A percentile compares a stretch with the other conserved stretches of the same genome.
These are phyloP conservation scores for Kalmusia sp. DNA, from an alignment of 2,329 filamentous ascomycete genomes.

Conservation along the genomic window DNA sequence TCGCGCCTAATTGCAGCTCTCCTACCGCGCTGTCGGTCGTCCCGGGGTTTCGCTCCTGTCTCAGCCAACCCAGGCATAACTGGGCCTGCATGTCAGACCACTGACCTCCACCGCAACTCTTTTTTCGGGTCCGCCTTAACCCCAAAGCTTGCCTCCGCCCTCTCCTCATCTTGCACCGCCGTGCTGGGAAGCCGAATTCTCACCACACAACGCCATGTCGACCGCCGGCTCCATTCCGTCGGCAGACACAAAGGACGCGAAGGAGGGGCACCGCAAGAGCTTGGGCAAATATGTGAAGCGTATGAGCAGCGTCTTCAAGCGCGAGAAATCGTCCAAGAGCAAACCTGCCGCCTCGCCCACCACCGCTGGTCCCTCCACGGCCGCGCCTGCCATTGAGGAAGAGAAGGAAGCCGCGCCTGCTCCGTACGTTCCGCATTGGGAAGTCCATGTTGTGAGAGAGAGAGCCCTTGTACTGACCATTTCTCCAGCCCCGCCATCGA, in stretches of 20 bases:
- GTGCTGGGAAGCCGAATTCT: background rate
- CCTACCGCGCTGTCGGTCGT: slow-evolving; percentile 30
- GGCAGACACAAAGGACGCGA: slow-evolving; percentile 26
- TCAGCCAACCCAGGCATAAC: slow-evolving; percentile 31
- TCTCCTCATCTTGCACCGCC: slow-evolving; percentile 4
- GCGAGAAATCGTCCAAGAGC: slow-evolving; percentile 36
- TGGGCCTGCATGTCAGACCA: slow-evolving; percentile 33
- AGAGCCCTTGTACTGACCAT: slow-evolving; percentile 6
- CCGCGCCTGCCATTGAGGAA: slow-evolving; percentile 6
- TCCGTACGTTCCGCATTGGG: slow-evolving; percentile 19
- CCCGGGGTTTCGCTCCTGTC: slow-evolving; percentile 35
- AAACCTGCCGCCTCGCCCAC: slow-evolving; percentile 14
- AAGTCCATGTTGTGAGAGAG: background rate
- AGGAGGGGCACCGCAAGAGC: slow-evolving; percentile 37
- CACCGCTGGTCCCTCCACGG: background rate
- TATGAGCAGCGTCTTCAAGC: slow-evolving; percentile 48
- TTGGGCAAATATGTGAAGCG: slow-evolving; percentile 49
- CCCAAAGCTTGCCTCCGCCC: slow-evolving; percentile 5
- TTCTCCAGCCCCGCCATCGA: slow-evolving; percentile 13
- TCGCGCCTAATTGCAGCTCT: slow-evolving; percentile 7
- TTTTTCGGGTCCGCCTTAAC: slow-evolving; percentile 9
- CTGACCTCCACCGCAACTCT: slow-evolving; percentile 14
- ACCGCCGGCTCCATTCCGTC: slow-evolving; percentile 24
- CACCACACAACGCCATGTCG: slow-evolving; percentile 29
- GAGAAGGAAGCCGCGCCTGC: slow-evolving; percentile 14